Percentiles rank a stretch among this genome's conserved stretches.
These are phyloP conservation scores for Aspergillus nanangensis DNA, from an alignment of 495 filamentous ascomycete genomes.

Conservation along the genomic window DNA sequence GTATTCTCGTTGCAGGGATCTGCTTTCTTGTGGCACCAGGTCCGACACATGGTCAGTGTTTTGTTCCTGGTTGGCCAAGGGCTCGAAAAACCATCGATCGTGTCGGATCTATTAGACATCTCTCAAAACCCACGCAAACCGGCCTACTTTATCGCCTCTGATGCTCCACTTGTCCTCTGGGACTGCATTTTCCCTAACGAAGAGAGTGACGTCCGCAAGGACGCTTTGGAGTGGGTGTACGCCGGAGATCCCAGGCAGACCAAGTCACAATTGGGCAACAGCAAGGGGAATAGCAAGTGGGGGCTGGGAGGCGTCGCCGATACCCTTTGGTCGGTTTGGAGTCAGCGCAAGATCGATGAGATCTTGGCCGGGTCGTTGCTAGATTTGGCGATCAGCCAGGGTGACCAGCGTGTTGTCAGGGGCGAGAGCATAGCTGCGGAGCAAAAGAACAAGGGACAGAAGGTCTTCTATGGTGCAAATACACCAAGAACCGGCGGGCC, in stretches of 20 bases:
- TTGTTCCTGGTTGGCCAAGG: constrained; percentile 91
- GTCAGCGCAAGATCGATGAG: constrained; percentile 83
- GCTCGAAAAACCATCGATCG: constrained; percentile 67
- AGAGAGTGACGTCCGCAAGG: constrained; percentile 41
- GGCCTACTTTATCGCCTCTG: constrained; percentile 83
- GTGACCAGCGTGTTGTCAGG: constrained; percentile 25
- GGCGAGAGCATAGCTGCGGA: constrained; percentile 18
- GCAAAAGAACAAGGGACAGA: constrained; percentile 42
- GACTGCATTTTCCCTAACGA: constrained; percentile 83
- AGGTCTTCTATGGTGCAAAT: constrained; percentile 70
- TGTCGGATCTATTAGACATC: constrained; percentile 70
- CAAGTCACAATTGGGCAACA: constrained; percentile 21
- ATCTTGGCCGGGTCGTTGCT: constrained; percentile 66
- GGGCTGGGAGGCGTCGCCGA: constrained; percentile 66
- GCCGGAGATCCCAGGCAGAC: constrained; percentile 49
- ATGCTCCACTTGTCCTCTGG: constrained; percentile 88
- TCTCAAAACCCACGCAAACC: constrained; percentile 66
- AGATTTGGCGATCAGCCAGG: constrained; percentile 53
- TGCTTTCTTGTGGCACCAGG: constrained; percentile 98
- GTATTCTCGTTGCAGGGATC: constrained; percentile 80
- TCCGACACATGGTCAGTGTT: constrained; percentile 82
- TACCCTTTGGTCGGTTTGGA: constrained; percentile 76
- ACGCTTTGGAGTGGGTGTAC: constrained; percentile 78
- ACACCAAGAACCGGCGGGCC: constrained; percentile 51
- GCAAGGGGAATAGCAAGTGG: constrained; percentile 51